Evolutionary conservation across 2,329 filamentous ascomycete genomes (phyloP), one percentile per base, ranked within the genome.

Genomic region (Cladorrhinum sp.): DNA sequence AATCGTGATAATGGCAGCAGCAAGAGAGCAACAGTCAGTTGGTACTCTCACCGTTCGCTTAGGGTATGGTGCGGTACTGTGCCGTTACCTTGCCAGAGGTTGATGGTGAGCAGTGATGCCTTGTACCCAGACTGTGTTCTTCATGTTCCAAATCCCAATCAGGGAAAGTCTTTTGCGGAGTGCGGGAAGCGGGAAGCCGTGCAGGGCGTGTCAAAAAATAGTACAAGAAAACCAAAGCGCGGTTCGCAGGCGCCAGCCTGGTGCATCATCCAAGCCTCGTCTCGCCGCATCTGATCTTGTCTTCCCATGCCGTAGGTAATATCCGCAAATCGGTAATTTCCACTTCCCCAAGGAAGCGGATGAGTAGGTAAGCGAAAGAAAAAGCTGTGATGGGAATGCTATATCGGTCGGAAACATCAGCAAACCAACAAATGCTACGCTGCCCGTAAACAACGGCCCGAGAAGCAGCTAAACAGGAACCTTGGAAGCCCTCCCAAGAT

Each of bases 201-300:
- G 63, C 61, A 63, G 59, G 58, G 33, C 33, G 61, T 56, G 58
- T 62, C 64, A 64, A 68, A 68, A 69, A 69, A 69, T 67, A 68
- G 66, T 39, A 64, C 60, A 36, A 16, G 8, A 18, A 57, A 57
- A 33, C 56, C 50, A 55, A 14, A 53, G 56, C 54, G 61, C 62
- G 59, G 62, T 57, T 66, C 60, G 56, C 36, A 57, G 33, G 60
- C 67, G 67, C 66, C 60, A 68, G 66, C 65, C 66, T 65, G 51
- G 60, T 57, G 61, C 55, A 59, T 50, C 51, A 23, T 48, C 61
- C 56, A 66, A 68, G 65, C 67, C 62, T 68, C 50, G 61, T 65
- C 61, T 61, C 58, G 60, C 61, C 58, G 67, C 65, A 62, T 59
- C 26, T 46, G 24, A 57, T 52, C 23, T 10, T 42, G 50, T 52